Evolutionary conservation across 2,329 filamentous ascomycete species (phyloP).

Genomic region (Teratosphaeria gauchensis): DNA sequence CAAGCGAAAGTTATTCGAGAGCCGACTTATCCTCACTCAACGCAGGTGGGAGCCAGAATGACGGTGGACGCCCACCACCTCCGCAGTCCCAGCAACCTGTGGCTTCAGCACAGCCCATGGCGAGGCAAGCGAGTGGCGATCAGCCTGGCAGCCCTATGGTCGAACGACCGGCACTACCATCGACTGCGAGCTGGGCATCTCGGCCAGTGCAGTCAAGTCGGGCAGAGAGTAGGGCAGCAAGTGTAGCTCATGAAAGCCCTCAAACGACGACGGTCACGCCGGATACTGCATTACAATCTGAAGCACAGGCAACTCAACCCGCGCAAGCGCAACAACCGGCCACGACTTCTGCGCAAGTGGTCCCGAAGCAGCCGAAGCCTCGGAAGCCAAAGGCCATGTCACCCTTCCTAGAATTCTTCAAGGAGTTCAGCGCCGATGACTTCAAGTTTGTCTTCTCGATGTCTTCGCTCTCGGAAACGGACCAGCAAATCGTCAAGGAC

Average conservation of each 20-base stretch:
- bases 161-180: slow-evolving; percentile 86
- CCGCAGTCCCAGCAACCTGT: slow-evolving; percentile 42
- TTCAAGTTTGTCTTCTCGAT: slow-evolving; percentile 48
- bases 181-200: slow-evolving; percentile 86
- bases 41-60: slow-evolving; percentile 68
- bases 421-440: slow-evolving; percentile 31
- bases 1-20: slow-evolving; percentile 90
- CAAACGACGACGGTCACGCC: slow-evolving; percentile 41
- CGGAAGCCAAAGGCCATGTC: slow-evolving; percentile 8
- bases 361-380: slow-evolving; percentile 3
- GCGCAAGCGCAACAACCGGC: slow-evolving; percentile 8
- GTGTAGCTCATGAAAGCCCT: slow-evolving; percentile 72
- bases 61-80: slow-evolving; percentile 39
- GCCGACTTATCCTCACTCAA: slow-evolving; percentile 94
- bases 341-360: not conserved
- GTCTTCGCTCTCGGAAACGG: slow-evolving; percentile 36
- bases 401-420: slow-evolving; percentile 30
- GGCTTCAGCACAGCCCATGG: slow-evolving; percentile 54
- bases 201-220: slow-evolving; percentile 58
- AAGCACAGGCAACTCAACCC: slow-evolving; percentile 3
- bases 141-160: slow-evolving; percentile 19
- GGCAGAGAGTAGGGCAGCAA: slow-evolving; percentile 70
- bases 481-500: slow-evolving; percentile 43
- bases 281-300: slow-evolving; percentile 1
- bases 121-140: slow-evolving; percentile 42